Percentiles rank a stretch among this genome's conserved stretches.
Conservation (phyloP, 1,284 basidiomycete species). For the Trichosporon sp. region DNA sequence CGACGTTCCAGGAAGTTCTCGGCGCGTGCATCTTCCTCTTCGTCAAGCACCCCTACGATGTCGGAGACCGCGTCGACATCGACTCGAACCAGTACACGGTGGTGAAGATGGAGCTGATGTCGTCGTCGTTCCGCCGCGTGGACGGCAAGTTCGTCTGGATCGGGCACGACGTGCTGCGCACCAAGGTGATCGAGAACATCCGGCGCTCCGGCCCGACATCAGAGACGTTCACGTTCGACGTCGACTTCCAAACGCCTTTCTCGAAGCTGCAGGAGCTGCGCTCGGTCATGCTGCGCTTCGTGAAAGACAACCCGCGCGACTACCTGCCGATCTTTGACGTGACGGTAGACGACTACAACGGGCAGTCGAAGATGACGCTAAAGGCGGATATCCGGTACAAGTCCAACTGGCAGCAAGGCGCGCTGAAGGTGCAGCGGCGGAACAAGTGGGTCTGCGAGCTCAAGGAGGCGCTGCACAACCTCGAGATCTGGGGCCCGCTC, state of each 20-base stretch:
- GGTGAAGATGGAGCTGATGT: conserved; percentile 78
- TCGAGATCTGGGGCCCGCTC: conserved; percentile 67
- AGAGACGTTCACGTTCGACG: conserved; percentile 66
- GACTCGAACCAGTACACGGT: conserved; percentile 61
- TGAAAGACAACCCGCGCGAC: conserved; percentile 64
- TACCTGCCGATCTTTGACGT: conserved; percentile 67
- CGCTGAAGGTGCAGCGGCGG: conserved; percentile 63
- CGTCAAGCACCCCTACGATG: conserved; percentile 76
- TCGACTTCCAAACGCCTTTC: conserved; percentile 71
- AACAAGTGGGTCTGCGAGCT: conserved; percentile 90
- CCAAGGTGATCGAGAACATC: conserved; percentile 55
- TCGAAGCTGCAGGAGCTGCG: conserved; percentile 76
- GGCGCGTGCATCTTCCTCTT: conserved; percentile 69
- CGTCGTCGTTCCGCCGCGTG: conserved; percentile 55
- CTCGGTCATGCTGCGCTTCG: conserved; percentile 72
- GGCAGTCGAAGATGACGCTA: conserved; percentile 71
- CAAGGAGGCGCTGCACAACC: conserved; percentile 61
- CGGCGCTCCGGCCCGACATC: conserved; percentile 51
- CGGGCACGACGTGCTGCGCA: conserved; percentile 59
- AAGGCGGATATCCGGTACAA: conserved; percentile 78
- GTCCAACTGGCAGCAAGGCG: conserved; percentile 78
- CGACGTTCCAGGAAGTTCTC: conserved; percentile 52
- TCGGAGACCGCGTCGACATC: conserved; percentile 68
- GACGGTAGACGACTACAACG: conserved; percentile 63
- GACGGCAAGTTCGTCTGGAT: conserved; percentile 58